These are phyloP conservation scores for Ustilago curta DNA, from an alignment of 1,284 basidiomycete species.

Conservation along the genomic window DNA sequence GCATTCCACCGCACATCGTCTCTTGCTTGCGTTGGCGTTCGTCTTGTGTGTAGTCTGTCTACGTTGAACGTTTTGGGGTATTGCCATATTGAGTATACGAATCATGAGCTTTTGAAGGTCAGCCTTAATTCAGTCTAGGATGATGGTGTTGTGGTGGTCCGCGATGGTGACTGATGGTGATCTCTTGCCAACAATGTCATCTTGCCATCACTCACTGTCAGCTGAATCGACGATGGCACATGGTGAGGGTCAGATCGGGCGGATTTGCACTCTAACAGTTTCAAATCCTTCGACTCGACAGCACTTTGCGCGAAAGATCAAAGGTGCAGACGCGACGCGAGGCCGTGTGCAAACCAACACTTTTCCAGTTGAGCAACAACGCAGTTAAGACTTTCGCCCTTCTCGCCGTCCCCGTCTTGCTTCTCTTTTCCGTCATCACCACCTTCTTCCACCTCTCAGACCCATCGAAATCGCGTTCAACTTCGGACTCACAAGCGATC, in stretches of 20 bases:
- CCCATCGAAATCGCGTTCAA: not conserved
- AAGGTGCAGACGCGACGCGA: constrained; percentile 34
- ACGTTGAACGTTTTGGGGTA: not conserved
- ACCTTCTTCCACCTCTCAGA: not conserved
- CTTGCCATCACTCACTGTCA: not conserved
- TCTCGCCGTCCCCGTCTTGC: not conserved
- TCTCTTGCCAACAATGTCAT: no score
- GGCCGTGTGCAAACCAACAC: constrained; percentile 23
- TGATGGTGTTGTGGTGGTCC: no score
- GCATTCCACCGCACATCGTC: constrained; percentile 26
- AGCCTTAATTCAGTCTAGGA: no score
- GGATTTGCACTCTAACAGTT: not conserved
- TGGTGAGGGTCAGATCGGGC: no score
- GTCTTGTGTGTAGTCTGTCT: no score
- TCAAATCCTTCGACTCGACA: constrained; percentile 2
- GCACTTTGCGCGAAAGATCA: constrained; percentile 23
- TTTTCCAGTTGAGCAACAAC: constrained; percentile 5
- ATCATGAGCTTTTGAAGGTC: no score
- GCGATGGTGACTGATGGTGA: no score
- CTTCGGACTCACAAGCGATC: no score
- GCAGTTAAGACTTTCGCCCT: not conserved
- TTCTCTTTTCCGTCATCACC: not conserved
- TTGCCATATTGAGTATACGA: no score
- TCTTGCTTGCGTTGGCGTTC: not conserved
- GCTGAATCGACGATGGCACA: not conserved